phyloP scores from a whole-genome alignment of 225 moss, liverwort and hornwort species.

The Straminergon stramineum region DNA sequence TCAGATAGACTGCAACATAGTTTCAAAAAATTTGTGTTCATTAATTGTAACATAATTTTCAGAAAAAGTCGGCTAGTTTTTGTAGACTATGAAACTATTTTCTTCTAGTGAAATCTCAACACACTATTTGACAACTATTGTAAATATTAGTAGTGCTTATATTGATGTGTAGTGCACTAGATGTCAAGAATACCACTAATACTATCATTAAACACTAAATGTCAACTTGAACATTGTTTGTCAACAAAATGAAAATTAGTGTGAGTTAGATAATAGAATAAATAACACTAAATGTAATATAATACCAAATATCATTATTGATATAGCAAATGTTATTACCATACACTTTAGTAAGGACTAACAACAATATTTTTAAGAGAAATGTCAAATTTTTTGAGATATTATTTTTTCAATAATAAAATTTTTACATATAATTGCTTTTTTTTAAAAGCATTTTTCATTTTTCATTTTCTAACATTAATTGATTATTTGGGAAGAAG shows the following conservation, averaged over 20 bases:
- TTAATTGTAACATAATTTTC: too few relatives aligned
- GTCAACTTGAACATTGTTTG: neutral
- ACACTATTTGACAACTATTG: neutral
- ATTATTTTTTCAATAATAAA: neutral
- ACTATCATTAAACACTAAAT: neutral
- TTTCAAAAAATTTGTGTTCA: too few relatives aligned
- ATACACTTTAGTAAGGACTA: accelerated
- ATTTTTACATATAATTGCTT: too few relatives aligned
- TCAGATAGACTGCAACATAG: too few relatives aligned
- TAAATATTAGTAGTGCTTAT: neutral
- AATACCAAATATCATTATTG: neutral
- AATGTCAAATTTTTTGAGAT: accelerated
- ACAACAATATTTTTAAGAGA: neutral
- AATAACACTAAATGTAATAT: too few relatives aligned
- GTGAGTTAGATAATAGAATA: neutral
- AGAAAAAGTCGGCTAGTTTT: too few relatives aligned
- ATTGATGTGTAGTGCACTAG: neutral
- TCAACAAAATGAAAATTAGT: neutral
- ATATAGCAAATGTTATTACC: accelerated
- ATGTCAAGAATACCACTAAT: neutral
- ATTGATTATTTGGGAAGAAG: neutral
- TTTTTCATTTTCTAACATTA: neutral
- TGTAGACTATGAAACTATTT: too few relatives aligned
- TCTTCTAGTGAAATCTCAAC: too few relatives aligned
- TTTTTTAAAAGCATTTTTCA: accelerated